Conservation (phyloP, 208 protist species). For the Trypanosoma platydactyli region DNA sequence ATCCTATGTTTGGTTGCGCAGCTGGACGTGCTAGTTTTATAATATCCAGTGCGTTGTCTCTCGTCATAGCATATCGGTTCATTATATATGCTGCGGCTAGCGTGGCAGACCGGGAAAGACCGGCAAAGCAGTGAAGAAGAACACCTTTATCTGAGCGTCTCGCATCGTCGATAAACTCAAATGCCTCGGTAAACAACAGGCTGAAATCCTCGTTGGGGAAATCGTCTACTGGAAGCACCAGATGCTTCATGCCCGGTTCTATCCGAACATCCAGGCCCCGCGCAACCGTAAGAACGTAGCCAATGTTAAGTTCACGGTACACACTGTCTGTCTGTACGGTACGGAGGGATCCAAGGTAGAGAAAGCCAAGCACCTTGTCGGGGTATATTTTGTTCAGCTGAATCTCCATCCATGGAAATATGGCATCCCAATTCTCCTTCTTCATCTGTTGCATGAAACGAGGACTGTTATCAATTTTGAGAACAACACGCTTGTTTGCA, state of each 20-base stretch:
- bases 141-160: conserved; percentile 54
- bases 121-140: conserved; percentile 91
- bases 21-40: conserved; percentile 67
- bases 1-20: conserved; percentile 82
- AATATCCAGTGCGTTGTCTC: conserved; percentile 63
- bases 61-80: conserved; percentile 52
- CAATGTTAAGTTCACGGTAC: conserved; percentile 83
- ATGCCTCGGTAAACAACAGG: conserved; percentile 62
- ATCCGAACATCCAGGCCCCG: conserved; percentile 66
- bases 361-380: conserved; percentile 82
- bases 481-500: conserved; percentile 24
- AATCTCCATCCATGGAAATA: conserved; percentile 67
- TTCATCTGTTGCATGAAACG: conserved; percentile 63
- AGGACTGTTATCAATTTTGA: conserved; percentile 79
- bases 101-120: conserved; percentile 86
- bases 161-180: conserved; percentile 82
- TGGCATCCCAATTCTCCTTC: conserved; percentile 42
- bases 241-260: conserved; percentile 77
- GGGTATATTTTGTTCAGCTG: conserved; percentile 88
- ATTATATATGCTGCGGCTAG: conserved; percentile 87
- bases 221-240: conserved; percentile 74
- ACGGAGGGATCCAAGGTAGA: conserved; percentile 84
- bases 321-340: conserved; percentile 80
- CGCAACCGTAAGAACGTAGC: conserved; percentile 74
- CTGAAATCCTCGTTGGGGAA: conserved; percentile 68